Base-by-base conservation (phyloP, 2,329 filamentous ascomycete genomes). In the Teratosphaeria destructans region DNA sequence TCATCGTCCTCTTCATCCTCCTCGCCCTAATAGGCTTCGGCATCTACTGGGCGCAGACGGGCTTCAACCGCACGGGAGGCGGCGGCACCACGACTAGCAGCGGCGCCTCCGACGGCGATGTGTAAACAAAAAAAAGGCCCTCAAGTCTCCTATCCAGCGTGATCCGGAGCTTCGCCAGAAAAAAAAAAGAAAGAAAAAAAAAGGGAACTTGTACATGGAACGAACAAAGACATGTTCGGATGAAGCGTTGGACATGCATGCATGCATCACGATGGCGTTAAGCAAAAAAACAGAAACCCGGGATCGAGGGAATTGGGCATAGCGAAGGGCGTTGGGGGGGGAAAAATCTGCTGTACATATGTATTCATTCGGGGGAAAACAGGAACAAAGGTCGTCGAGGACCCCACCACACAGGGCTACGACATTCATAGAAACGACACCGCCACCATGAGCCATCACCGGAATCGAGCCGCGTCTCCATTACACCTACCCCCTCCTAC, bases 1-100 rank as follows among this genome's bases (percentile, higher is more conserved):
- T 80, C 70, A 74, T 80, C 66, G 75, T 80, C 70, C 78, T 80
- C 67, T 79, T 80, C 73, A 72, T 79, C 67, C 72, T 79, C 56
- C 76, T 80, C 57, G 76, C 75, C 34, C 67, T 77, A 32, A 77
- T 80, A 70, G 78, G 73, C 54, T 79, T 79, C 70, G 64, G 72
- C 53, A 79, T 80, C 69, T 80, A 77, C 73, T 77, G 75, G 69
- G 73, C 78, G 52, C 77, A 78, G 66, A 76, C 73, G 12, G 67
- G 69, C 37, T 67, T 72, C 57, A 65, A 64, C 52, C 52, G 67
- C 59, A 60, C 67, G 52, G 65, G 67, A 10, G 64, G 64, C 27
- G 64, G 64, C 10, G 67, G 64, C 35, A 65, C 64, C 32, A 70
- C 29, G 29, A 32, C 66, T 43, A 69, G 65, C 53, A 32, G 27